Evolutionary conservation across 345 rosid genomes (phyloP), one percentile per base, ranked within the genome.

Genomic region (Mercurialis annua): DNA sequence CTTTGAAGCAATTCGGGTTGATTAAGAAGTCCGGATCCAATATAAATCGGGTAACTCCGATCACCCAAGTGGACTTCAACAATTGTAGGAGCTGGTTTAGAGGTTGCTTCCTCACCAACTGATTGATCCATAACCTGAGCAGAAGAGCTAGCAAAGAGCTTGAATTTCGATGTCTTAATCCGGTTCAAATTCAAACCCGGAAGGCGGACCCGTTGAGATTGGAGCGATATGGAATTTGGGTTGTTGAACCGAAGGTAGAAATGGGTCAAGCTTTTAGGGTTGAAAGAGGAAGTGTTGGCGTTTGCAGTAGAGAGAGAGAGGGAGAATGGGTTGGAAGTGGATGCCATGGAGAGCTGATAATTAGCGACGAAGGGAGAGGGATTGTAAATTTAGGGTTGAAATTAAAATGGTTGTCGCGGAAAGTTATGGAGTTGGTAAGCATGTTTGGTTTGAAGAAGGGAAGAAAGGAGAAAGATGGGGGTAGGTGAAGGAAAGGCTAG

Each of bases 11-110:
- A 83, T 9, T 85, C 76, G 15, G 92, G 88, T 26, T 81, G 97
- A 73, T 92, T 78, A 23, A 94, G 97, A 64, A 94, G 82, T 1
- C 92, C 93, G 62, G 98, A 82, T 47, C 98, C 98, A 49, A 94
- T 94, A 59, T 94, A 92, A 70, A 94, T 92, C 57, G 98, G 99
- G 70, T 94, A 94, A 74, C 98, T 94, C 72, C 99, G 88, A 70
- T 73, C 50, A 15, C 99, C 98, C 77, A 94, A 82, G 78, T 90
- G 92, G 66, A 94, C 99, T 6, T 94, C 84, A 40, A 94, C 98
- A 59, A 83, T 64, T 0, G 92, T 88, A 59, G 96, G 90, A 64
- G 31, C 71, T 63, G n/a, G n/a, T n/a, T 54, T 50, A 64, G 86
- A 29, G 58, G 76, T 70, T 49, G 77, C 70, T 34, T 78, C 70